A percentile compares a stretch with the other conserved stretches of the same genome.
Evolutionary conservation across 768 basidiomycete genomes (phyloP).

Genomic region (Lentinus brumalis): DNA sequence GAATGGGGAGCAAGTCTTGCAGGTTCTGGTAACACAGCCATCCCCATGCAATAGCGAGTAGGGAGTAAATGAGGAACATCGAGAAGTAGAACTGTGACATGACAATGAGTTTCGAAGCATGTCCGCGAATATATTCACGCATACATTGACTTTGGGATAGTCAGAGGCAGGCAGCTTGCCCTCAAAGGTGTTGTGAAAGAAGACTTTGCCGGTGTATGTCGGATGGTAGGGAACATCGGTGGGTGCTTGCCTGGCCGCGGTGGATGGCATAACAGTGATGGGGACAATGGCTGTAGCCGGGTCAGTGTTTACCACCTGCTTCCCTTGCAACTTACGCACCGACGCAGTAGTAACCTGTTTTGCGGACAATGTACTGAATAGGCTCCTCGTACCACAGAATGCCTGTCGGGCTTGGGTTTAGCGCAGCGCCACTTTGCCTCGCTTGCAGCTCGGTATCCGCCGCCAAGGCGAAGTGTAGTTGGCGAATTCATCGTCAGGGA

Average conservation of each 20-base stretch:
- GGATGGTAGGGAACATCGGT: slow-evolving; percentile 70
- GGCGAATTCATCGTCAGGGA: slow-evolving; percentile 37
- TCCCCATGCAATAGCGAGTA: slow-evolving; percentile 74
- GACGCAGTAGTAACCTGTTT: slow-evolving; percentile 95
- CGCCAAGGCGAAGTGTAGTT: slow-evolving; percentile 56
- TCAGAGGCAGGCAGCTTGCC: slow-evolving; percentile 91
- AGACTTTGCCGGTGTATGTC: slow-evolving; percentile 72
- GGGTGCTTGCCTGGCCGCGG: slow-evolving; percentile 36
- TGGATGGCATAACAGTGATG: slow-evolving; percentile 67
- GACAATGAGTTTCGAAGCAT: background rate
- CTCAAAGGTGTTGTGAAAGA: slow-evolving; percentile 86
- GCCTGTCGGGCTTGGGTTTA: slow-evolving; percentile 53
- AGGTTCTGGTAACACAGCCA: slow-evolving; percentile 81
- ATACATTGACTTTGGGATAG: slow-evolving; percentile 94
- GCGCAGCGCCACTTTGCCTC: slow-evolving; percentile 24
- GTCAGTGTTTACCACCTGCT: background rate
- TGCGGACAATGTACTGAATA: slow-evolving; percentile 79
- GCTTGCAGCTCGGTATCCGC: slow-evolving; percentile 18
- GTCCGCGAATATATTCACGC: slow-evolving; percentile 28
- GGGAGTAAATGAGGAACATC: slow-evolving; percentile 79
- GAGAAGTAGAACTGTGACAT: slow-evolving; percentile 75
- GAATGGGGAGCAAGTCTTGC: slow-evolving; percentile 84
- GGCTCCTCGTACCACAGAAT: slow-evolving; percentile 63
- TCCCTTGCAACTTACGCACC: slow-evolving; percentile 51
- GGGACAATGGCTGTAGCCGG: slow-evolving; percentile 73